Evolutionary conservation across 345 rosid genomes (phyloP).

Genomic region (Eutrema heterophyllum): DNA sequence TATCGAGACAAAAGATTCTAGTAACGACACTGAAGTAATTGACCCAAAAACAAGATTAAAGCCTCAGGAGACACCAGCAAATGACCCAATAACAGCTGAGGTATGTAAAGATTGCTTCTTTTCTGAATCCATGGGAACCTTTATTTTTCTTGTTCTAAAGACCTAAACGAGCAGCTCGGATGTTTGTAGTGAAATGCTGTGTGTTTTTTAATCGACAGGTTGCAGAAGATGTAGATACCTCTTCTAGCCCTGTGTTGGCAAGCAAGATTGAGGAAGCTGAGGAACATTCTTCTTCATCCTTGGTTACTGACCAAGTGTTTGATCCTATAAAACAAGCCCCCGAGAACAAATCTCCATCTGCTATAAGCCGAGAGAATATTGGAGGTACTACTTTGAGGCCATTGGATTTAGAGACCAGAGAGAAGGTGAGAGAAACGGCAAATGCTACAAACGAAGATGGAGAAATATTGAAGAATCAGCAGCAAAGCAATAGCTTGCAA

Average conservation of each 20-base stretch:
- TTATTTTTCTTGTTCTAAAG: neutral
- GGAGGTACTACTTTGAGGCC: slow-evolving; percentile 11
- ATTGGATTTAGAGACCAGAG: neutral
- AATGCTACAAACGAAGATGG: slow-evolving; percentile 27
- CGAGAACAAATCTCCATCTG: slow-evolving; percentile 12
- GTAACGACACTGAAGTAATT: neutral
- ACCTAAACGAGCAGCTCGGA: neutral
- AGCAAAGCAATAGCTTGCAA: slow-evolving; percentile 9
- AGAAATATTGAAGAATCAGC: slow-evolving; percentile 25
- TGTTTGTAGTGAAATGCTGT: neutral
- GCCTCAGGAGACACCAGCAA: slow-evolving; percentile 32
- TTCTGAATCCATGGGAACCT: neutral
- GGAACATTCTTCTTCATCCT: slow-evolving; percentile 36
- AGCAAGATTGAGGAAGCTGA: slow-evolving; percentile 30
- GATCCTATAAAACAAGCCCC: slow-evolving; percentile 29
- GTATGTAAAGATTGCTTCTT: slow-evolving; percentile 19
- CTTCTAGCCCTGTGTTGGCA: slow-evolving; percentile 21
- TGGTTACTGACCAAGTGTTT: slow-evolving; percentile 26
- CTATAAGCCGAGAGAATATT: slow-evolving; percentile 15
- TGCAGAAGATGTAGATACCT: slow-evolving; percentile 27
- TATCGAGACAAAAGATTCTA: slow-evolving; percentile 28
- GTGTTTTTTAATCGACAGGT: slow-evolving; percentile 30
- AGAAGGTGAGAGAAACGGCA: slow-evolving; percentile 13
- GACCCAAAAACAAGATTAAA: slow-evolving; percentile 16
- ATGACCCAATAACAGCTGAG: slow-evolving; percentile 29